phyloP scores from a whole-genome alignment of 441 rosid species.

The Heliophila coronopifolia region DNA sequence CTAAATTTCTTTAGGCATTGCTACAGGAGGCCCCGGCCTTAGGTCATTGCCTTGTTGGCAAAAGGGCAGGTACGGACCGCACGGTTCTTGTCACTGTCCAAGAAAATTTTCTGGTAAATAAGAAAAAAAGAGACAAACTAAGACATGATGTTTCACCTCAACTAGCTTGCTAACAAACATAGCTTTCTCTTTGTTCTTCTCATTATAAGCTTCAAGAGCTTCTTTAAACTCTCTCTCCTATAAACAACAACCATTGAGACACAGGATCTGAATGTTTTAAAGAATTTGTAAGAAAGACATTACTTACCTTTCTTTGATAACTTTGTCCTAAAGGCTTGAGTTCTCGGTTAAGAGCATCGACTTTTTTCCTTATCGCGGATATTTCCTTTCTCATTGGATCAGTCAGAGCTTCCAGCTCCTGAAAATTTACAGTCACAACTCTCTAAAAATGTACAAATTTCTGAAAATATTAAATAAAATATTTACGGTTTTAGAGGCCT shows the following conservation, averaged over 20 bases:
- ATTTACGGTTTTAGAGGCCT: too few relatives aligned
- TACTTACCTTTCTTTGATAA: slow-evolving; percentile 73
- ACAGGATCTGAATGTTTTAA: too few relatives aligned
- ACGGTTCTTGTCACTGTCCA: too few relatives aligned
- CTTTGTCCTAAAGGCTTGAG: slow-evolving; percentile 63
- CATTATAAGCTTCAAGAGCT: slow-evolving; percentile 77
- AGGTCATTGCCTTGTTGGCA: too few relatives aligned
- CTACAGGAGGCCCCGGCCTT: too few relatives aligned
- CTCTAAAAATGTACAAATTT: slow-evolving; percentile 10
- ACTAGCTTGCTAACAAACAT: slow-evolving; percentile 60
- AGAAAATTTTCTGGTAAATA: too few relatives aligned
- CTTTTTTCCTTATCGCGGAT: slow-evolving; percentile 53
- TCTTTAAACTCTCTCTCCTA: slow-evolving; percentile 93
- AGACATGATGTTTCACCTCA: slow-evolving; percentile 49
- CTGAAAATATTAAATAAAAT: slow-evolving; percentile 14
- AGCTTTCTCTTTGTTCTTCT: slow-evolving; percentile 78
- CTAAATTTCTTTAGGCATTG: too few relatives aligned
- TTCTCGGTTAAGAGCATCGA: slow-evolving; percentile 55
- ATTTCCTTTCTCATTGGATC: slow-evolving; percentile 87
- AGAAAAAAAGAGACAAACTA: background rate
- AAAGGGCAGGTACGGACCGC: too few relatives aligned
- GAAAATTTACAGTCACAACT: background rate
- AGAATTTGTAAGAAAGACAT: background rate
- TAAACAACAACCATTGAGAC: background rate
- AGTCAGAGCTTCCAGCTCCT: slow-evolving; percentile 83